Evolutionary conservation across 176 grass and related monocot species (phyloP).

Genomic region (Musa acuminata): DNA sequence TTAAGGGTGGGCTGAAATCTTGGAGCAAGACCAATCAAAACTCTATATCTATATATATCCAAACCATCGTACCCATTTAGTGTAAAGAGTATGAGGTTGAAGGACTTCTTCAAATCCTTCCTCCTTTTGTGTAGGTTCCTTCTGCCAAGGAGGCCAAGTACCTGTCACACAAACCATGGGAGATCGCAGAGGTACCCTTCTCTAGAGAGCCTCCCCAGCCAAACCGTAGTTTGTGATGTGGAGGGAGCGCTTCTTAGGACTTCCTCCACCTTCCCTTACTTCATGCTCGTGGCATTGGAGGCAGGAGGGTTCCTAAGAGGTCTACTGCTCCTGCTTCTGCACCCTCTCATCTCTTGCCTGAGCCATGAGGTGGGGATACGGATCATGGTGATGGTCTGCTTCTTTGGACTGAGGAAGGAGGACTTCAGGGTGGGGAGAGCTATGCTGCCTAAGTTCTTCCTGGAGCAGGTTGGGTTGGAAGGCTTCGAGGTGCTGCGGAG

Average conservation of each 20-base stretch:
- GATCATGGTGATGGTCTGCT: constrained; percentile 52
- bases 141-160: constrained; percentile 16
- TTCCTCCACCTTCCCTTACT: constrained; percentile 59
- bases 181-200: constrained; percentile 8
- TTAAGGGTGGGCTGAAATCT: too few species aligned
- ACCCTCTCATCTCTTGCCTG: constrained; percentile 41
- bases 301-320: constrained; percentile 63
- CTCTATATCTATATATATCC: too few species aligned
- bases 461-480: constrained; percentile 65
- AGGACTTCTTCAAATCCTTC: constrained; percentile 38
- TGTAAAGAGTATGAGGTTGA: constrained; percentile 25
- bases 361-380: constrained; percentile 31
- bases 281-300: constrained; percentile 80
- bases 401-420: constrained; percentile 46
- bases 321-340: constrained; percentile 45
- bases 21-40: too few species aligned
- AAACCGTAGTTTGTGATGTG: constrained; percentile 54
- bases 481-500: constrained; percentile 34
- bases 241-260: constrained; percentile 64
- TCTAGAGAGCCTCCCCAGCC: constrained; percentile 18
- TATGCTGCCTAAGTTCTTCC: constrained; percentile 55
- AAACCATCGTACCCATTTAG: too few species aligned
- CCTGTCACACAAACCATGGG: constrained; percentile 13
- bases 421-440: constrained; percentile 41
- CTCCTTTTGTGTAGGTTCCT: constrained; percentile 32